Conservation (phyloP, 1,284 basidiomycete genomes). For the Microbotryomycetes sp. region DNA sequence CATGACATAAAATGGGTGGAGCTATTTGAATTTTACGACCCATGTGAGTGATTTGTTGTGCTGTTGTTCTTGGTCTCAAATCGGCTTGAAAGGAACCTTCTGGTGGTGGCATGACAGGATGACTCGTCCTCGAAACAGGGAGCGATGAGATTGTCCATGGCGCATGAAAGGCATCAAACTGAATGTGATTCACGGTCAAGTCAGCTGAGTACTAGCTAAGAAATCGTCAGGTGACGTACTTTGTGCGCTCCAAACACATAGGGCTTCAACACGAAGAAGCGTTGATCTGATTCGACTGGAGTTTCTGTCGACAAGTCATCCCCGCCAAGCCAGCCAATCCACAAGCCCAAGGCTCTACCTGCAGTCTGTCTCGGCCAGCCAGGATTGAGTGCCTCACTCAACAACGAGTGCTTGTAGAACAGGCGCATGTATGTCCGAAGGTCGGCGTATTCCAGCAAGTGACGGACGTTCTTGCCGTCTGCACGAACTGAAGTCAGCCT, state of each 20-base stretch:
- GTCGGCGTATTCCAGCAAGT: constrained; percentile 41
- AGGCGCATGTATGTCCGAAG: constrained; percentile 40
- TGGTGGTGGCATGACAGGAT: constrained; percentile 23
- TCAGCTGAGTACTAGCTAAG: not conserved
- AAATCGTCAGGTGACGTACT: constrained; percentile 32
- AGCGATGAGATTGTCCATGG: constrained; percentile 49
- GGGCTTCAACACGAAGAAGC: constrained; percentile 49
- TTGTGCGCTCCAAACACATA: constrained; percentile 52
- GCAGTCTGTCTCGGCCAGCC: constrained; percentile 44
- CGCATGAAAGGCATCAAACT: constrained; percentile 49
- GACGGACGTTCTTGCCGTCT: constrained; percentile 45
- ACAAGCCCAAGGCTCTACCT: constrained; percentile 32
- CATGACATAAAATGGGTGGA: constrained; percentile 40
- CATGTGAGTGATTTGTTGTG: constrained; percentile 44
- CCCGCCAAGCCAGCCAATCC: constrained; percentile 34
- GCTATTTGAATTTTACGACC: constrained; percentile 38
- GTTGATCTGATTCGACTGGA: constrained; percentile 46
- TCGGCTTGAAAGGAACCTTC: constrained; percentile 46
- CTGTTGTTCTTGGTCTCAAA: constrained; percentile 42
- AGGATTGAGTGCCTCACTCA: constrained; percentile 43
- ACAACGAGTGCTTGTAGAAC: constrained; percentile 42
- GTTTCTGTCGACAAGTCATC: constrained; percentile 40
- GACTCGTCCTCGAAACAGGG: constrained; percentile 37
- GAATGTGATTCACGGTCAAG: constrained; percentile 7
- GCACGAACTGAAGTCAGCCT: not conserved